Evolutionary conservation across 805 yeast genomes (phyloP).

Genomic region (Candida manassasensis): DNA sequence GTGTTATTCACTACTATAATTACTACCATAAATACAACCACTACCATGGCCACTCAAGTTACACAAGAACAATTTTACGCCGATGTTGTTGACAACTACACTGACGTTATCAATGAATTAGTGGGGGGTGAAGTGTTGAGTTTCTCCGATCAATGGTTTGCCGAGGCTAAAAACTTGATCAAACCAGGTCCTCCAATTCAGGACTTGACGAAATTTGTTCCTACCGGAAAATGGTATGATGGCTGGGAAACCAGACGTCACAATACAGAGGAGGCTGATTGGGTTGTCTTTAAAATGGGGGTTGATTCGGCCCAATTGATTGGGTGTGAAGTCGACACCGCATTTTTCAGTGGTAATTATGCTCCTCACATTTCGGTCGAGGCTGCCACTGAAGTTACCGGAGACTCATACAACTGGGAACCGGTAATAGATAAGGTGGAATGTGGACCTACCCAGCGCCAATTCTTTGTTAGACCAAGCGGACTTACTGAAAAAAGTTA

Average conservation of each 20-base stretch:
- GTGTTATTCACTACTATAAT: too few species aligned
- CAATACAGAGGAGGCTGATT: slow-evolving; percentile 77
- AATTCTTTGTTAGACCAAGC: slow-evolving; percentile 63
- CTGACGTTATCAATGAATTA: slow-evolving; percentile 80
- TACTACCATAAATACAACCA: neutral
- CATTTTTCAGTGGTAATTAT: slow-evolving; percentile 91
- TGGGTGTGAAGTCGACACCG: slow-evolving; percentile 90
- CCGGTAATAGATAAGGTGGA: slow-evolving; percentile 61
- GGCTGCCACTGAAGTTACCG: slow-evolving; percentile 41
- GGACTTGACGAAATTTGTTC: slow-evolving; percentile 74
- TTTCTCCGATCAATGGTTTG: slow-evolving; percentile 91
- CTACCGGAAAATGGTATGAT: slow-evolving; percentile 95
- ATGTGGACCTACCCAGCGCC: slow-evolving; percentile 88
- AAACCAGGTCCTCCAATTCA: slow-evolving; percentile 77
- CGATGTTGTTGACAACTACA: slow-evolving; percentile 46
- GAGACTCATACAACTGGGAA: slow-evolving; percentile 58
- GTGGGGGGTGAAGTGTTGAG: slow-evolving; percentile 72
- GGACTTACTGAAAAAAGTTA: slow-evolving; percentile 54
- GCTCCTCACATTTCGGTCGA: slow-evolving; percentile 90
- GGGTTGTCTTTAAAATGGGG: slow-evolving; percentile 81
- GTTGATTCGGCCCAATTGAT: slow-evolving; percentile 73
- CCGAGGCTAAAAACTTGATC: slow-evolving; percentile 82
- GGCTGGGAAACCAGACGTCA: slow-evolving; percentile 99
- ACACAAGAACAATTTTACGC: slow-evolving; percentile 38
- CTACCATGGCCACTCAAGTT: slow-evolving; percentile 14